Conservation (phyloP, 2,329 filamentous ascomycete species). For the Leptographium procerum region DNA sequence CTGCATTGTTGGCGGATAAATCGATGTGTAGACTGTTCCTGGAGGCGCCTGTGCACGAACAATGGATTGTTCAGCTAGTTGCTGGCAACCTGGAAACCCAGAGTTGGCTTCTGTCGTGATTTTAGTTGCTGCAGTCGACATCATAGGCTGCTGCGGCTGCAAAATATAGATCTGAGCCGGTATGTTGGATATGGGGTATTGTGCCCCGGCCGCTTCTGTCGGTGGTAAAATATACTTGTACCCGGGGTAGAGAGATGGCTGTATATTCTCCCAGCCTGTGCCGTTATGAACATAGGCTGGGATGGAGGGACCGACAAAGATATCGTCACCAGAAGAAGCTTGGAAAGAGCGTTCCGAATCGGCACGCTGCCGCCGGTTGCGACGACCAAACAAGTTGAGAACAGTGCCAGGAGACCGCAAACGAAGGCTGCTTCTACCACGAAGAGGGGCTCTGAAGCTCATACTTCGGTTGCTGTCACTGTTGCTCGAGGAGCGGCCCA, state of each 20-base stretch:
- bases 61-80: not conserved
- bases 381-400: slow-evolving; percentile 5
- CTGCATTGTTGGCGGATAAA: not conserved
- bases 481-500: not conserved
- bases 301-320: not conserved
- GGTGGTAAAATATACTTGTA: not conserved
- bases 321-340: not conserved
- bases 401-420: slow-evolving; percentile 3
- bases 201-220: not conserved
- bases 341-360: not conserved
- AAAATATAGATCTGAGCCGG: slow-evolving; percentile 8
- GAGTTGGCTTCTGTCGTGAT: not conserved
- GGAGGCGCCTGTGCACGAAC: not conserved
- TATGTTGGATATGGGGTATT: slow-evolving; percentile 8
- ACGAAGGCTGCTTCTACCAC: not conserved
- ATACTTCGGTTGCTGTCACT: not conserved
- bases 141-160: slow-evolving; percentile 5
- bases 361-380: not conserved
- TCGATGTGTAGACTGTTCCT: not conserved
- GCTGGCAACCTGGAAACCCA: not conserved
- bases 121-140: not conserved
- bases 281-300: slow-evolving; percentile 3
- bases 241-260: not conserved
- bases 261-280: slow-evolving; percentile 5
- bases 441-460: not conserved